A percentile compares a stretch with the other conserved stretches of the same genome.
phyloP scores from a whole-genome alignment of 2,329 filamentous ascomycete genomes.

The Didymosphaeria variabile region DNA sequence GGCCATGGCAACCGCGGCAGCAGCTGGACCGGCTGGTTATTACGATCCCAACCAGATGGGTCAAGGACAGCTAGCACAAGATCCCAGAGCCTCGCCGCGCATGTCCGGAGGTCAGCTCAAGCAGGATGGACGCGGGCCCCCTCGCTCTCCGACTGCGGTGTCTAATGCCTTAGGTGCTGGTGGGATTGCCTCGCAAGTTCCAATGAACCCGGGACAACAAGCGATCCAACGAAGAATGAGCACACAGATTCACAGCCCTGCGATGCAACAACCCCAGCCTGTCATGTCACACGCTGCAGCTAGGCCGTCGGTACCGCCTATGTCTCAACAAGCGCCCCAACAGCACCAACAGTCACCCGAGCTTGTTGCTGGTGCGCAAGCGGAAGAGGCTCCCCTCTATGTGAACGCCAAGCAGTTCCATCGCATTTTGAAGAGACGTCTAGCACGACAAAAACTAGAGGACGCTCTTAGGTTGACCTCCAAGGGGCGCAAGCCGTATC shows the following conservation, averaged over 20 bases:
- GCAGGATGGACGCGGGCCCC: conserved; percentile 71
- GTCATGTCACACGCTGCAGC: conserved; percentile 75
- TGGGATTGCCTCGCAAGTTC: conserved; percentile 49
- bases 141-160: conserved; percentile 79
- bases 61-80: conserved; percentile 66
- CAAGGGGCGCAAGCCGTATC: conserved; percentile 94
- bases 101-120: conserved; percentile 75
- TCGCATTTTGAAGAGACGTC: conserved; percentile 90
- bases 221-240: conserved; percentile 52
- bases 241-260: conserved; percentile 52
- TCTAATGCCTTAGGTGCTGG: conserved; percentile 63
- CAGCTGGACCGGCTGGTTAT: conserved; percentile 77
- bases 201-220: conserved; percentile 48
- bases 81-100: conserved; percentile 74
- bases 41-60: conserved; percentile 70
- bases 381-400: conserved; percentile 93
- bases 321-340: conserved; percentile 66
- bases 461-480: conserved; percentile 90
- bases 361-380: conserved; percentile 69
- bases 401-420: conserved; percentile 99
- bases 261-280: conserved; percentile 74
- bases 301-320: conserved; percentile 60
- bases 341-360: conserved; percentile 82
- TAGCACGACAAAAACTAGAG: conserved; percentile 91
- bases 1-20: conserved; percentile 92